A percentile compares a stretch with the other conserved stretches of the same genome.
phyloP scores from a whole-genome alignment of 2,329 filamentous ascomycete genomes.

The Fusarium equiseti region DNA sequence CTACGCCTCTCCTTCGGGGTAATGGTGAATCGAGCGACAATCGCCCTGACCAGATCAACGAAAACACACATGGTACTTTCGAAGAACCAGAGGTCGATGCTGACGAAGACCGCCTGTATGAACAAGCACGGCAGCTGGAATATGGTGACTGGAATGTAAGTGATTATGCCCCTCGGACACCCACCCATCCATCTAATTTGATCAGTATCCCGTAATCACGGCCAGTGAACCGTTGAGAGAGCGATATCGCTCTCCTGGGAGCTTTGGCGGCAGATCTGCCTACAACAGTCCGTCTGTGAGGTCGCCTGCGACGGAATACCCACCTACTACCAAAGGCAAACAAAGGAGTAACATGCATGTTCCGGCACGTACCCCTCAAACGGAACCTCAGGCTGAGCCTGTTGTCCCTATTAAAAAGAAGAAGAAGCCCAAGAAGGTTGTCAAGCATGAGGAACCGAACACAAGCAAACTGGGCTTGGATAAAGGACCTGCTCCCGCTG shows the following conservation, averaged over 20 bases:
- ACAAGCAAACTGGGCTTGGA: constrained; percentile 45
- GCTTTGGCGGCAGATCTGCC: constrained; percentile 47
- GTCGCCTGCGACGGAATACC: constrained; percentile 32
- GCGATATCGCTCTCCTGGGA: constrained; percentile 63
- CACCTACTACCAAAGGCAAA: constrained; percentile 40
- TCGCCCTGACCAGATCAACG: constrained; percentile 54
- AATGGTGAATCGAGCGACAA: constrained; percentile 60
- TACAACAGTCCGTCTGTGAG: constrained; percentile 40
- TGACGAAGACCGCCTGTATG: constrained; percentile 79
- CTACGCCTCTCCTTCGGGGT: constrained; percentile 67
- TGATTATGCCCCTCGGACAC: constrained; percentile 39
- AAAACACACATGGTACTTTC: constrained; percentile 58
- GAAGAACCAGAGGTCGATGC: constrained; percentile 69
- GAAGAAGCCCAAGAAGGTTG: constrained; percentile 53
- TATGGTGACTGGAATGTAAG: constrained; percentile 95
- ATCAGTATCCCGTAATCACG: constrained; percentile 91
- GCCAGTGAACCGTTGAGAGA: constrained; percentile 79
- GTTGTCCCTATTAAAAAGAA: constrained; percentile 56
- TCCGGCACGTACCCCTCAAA: constrained; percentile 26
- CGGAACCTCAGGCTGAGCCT: constrained; percentile 43
- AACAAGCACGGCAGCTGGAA: constrained; percentile 77
- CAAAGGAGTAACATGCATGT: constrained; percentile 31
- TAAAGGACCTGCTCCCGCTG: constrained; percentile 38
- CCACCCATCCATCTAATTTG: constrained; percentile 2
- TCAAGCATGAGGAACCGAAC: constrained; percentile 53